Evolutionary conservation across 1,284 basidiomycete genomes (phyloP).

Genomic region (Xerocomus cyaneibrunnescens): DNA sequence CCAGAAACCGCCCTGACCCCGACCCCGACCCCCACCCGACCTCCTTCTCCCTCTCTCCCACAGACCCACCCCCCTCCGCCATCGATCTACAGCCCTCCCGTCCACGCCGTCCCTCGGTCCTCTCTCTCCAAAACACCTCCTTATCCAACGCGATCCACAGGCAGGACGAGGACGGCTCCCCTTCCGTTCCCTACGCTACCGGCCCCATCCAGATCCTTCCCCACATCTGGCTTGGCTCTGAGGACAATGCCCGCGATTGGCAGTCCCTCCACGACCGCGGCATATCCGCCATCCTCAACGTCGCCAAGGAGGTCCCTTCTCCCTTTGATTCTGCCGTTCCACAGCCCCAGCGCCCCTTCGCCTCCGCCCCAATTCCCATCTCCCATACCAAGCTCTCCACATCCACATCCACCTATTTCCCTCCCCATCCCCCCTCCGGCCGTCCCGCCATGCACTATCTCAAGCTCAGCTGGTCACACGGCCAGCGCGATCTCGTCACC

Average conservation of each 20-base stretch:
- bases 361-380: slow-evolving; percentile 67
- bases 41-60: background rate
- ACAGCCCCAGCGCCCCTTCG: slow-evolving; percentile 55
- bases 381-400: slow-evolving; percentile 35
- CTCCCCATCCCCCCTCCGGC: slow-evolving; percentile 60
- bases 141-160: slow-evolving; percentile 54
- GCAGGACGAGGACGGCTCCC: slow-evolving; percentile 63
- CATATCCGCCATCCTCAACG: slow-evolving; percentile 87
- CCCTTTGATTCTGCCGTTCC: slow-evolving; percentile 60
- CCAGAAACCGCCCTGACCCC: too few relatives aligned
- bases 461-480: slow-evolving; percentile 94
- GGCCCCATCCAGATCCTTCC: slow-evolving; percentile 91
- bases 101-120: slow-evolving; percentile 59
- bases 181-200: slow-evolving; percentile 71
- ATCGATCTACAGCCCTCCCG: slow-evolving; percentile 16
- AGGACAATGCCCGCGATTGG: slow-evolving; percentile 89
- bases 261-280: slow-evolving; percentile 65
- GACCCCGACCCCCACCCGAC: background rate
- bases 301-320: slow-evolving; percentile 89
- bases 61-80: background rate
- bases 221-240: slow-evolving; percentile 89
- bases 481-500: slow-evolving; percentile 82
- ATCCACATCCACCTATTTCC: slow-evolving; percentile 56
- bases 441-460: slow-evolving; percentile 85
- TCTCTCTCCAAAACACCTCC: slow-evolving; percentile 58